Conservation (phyloP, 176 grass and related monocot genomes). For the Rhynchospora tenuis region DNA sequence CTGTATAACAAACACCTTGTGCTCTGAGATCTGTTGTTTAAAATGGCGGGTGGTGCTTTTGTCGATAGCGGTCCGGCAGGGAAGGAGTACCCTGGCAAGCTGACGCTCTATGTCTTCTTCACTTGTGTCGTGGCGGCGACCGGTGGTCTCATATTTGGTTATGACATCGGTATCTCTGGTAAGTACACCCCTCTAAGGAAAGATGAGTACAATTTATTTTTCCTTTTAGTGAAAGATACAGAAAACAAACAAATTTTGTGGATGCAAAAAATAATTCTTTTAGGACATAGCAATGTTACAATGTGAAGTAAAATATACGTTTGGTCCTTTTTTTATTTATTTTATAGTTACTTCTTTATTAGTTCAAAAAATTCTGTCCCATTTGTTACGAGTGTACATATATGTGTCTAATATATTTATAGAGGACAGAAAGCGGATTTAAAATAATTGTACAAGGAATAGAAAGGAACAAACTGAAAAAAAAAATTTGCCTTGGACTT, state of each 20-base stretch:
- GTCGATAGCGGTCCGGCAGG: slow-evolving; percentile 35
- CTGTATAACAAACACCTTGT: not conserved
- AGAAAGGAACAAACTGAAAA: not conserved
- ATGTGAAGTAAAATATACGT: not conserved
- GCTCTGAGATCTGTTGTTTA: slow-evolving; percentile 1
- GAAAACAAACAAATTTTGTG: not conserved
- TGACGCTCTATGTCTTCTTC: slow-evolving; percentile 83
- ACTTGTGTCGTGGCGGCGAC: slow-evolving; percentile 86
- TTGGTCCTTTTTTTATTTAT: not conserved
- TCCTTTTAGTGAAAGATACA: not conserved
- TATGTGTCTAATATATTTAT: too few species aligned
- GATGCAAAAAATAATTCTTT: not conserved
- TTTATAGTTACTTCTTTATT: not conserved
- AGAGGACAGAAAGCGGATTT: too few species aligned
- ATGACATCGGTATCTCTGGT: slow-evolving; percentile 97
- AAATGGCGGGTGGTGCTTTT: slow-evolving; percentile 70
- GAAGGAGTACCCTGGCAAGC: slow-evolving; percentile 82
- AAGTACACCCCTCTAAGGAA: not conserved
- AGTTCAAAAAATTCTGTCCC: too few species aligned
- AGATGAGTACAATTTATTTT: not conserved
- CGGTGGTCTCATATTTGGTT: slow-evolving; percentile 94
- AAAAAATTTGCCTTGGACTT: not conserved
- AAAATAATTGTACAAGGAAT: not conserved
- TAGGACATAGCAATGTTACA: not conserved
- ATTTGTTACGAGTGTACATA: too few species aligned